Evolutionary conservation across 1,284 basidiomycete genomes (phyloP), one percentile per base, ranked within the genome.

Genomic region (Cutaneotrichosporon mucoides): DNA sequence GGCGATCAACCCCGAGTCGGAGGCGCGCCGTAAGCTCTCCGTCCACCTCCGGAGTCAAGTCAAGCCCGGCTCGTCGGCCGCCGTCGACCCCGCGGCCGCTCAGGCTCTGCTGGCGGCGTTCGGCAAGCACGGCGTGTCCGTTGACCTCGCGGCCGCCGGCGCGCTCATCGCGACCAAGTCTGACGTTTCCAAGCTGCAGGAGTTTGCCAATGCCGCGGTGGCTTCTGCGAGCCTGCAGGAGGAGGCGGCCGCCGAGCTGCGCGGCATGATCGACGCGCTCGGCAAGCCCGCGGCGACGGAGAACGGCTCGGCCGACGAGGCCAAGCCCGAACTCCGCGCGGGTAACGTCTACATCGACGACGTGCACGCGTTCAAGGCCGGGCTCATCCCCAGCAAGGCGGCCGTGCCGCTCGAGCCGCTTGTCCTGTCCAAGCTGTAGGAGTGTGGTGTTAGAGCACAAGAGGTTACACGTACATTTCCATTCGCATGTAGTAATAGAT

Each of bases 1-100:
- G 33, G 82, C 83, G 58, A 84, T 92, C 48, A 86, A 92, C 73
- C 88, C 88, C 1, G 83, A 83, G 1, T 90, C 89, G 0, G 65
- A 81, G 36, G 82, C 80, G 2, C 85, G 91, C 45, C 81, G 86
- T 41, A 95, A 95, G 76, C 77, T 95, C 35, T 90, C 92, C 0
- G 79, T 92, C 13, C 92, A 96, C 68, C 79, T 91, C 73, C 79
- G 81, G 51, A 90, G 91, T 5, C 85, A 86, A 68, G 66, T 65
- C 64, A 63, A 66, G 48, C 68, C 68, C 38, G 52, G 53, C 35
- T 49, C 24, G 6, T 48, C 37, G 37, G 46, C 37, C 60, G 85
- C 84, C 64, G 84, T 93, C 72, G 89, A 87, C 70, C 69, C 79
- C 5, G 81, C 82, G 3, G 88, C 89, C 5, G 83, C 85, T 38